Conservation (phyloP, 73 alveolate species). For the Paramecium pentaurelia region DNA sequence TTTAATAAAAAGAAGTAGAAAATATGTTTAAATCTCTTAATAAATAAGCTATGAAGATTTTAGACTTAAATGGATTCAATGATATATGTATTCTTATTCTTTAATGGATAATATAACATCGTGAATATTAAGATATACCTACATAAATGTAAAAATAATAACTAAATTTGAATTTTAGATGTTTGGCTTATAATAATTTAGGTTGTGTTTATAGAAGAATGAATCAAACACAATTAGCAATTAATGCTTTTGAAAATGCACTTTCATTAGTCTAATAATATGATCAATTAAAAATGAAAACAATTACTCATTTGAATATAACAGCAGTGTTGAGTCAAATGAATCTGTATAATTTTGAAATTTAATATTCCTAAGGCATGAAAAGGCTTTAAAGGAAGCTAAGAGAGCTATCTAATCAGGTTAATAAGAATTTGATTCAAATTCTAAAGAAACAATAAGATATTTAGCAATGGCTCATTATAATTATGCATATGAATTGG, state of each 20-base stretch:
- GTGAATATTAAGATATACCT: not conserved
- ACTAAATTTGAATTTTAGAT: not conserved
- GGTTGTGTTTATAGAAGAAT: slow-evolving; percentile 35
- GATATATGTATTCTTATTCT: not conserved
- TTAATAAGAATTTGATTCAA: not conserved
- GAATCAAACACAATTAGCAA: not conserved
- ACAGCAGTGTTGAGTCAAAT: slow-evolving; percentile 21
- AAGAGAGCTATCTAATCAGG: not conserved
- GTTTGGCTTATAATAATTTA: not conserved
- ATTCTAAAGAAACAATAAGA: not conserved
- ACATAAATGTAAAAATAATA: not conserved
- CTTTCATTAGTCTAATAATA: not conserved
- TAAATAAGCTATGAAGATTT: slow-evolving; percentile 25
- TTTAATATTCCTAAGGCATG: slow-evolving; percentile 30
- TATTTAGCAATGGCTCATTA: slow-evolving; percentile 19
- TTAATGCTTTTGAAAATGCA: not conserved
- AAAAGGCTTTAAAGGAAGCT: slow-evolving; percentile 32
- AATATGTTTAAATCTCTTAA: not conserved
- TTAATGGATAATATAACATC: not conserved
- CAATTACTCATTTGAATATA: slow-evolving; percentile 3
- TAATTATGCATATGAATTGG: not conserved
- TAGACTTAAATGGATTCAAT: not conserved
- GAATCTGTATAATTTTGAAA: not conserved
- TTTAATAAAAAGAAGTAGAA: not conserved
- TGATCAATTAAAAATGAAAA: not conserved